Evolutionary conservation across 306 rosid genomes (phyloP), one percentile per base, ranked within the genome.

Genomic region (Crotalaria pallida): DNA sequence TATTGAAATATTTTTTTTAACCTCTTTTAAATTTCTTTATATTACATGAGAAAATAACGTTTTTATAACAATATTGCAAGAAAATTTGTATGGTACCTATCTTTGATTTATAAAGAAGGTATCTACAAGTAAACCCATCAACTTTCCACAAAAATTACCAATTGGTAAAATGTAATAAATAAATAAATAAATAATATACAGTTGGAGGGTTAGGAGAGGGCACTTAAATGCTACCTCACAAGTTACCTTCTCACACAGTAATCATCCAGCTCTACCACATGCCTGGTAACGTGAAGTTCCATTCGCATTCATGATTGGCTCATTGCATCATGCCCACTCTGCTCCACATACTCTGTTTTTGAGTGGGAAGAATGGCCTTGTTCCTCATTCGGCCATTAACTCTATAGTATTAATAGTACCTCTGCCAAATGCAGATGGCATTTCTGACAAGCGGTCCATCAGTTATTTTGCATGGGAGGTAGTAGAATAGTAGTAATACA

Each of bases 221-320:
- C 3, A 10, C 71, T 69, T 74, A 29, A 82, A 64, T 73, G 75
- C 72, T 12, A 58, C 70, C 63, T 71, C 78, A 70, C 81, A 71
- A 71, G 70, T 69, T 68, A 58, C 68, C 68, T 43, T 70, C 67
- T 26, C 22, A 16, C 38, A 18, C 4, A 1, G 59, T 63, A 29
- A 29, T 11, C 4, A 11, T 43, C 48, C 73, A 73, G 77, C 73
- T 36, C 58, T 18, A 24, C 72, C 71, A 69, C 85, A 73, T 77
- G 80, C 18, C 15, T 1, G 1, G 27, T 31, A 31, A 43, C 69
- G 82, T 73, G 73, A 73, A 0, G 76, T 63, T 77, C 22, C 74
- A 67, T 56, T 77, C 57, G 48, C 74, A 73, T 77, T 81, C 70
- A 67, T 66, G 48, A 59, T 45, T 74, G 5, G 13, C 69, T n/a